phyloP scores from a whole-genome alignment of 805 yeast genomes.

The Starmerella cellae region DNA sequence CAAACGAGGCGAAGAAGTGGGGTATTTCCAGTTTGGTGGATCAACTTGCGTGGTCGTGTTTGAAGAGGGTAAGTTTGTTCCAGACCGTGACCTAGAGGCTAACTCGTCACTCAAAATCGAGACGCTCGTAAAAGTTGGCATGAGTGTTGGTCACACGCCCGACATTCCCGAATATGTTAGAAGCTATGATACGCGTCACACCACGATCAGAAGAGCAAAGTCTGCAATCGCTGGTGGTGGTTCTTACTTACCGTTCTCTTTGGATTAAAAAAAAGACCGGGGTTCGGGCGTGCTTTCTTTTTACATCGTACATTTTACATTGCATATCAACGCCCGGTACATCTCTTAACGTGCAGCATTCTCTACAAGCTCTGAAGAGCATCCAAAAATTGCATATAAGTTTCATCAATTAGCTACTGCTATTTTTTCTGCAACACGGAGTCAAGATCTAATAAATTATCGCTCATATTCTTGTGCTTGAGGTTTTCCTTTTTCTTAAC shows the following conservation, averaged over 20 bases:
- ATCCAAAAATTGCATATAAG: too few relatives aligned
- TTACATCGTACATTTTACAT: too few relatives aligned
- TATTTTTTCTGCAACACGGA: too few relatives aligned
- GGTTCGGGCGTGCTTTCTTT: too few relatives aligned
- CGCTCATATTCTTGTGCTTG: too few relatives aligned
- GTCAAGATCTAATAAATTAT: too few relatives aligned
- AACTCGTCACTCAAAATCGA: slow-evolving; percentile 58
- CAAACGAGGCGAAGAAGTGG: slow-evolving; percentile 67
- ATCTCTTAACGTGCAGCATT: too few relatives aligned
- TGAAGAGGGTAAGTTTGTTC: slow-evolving; percentile 31
- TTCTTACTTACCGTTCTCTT: slow-evolving; percentile 23
- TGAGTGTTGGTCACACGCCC: slow-evolving; percentile 66
- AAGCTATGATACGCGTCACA: slow-evolving; percentile 20
- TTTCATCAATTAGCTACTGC: too few relatives aligned
- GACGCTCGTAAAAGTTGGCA: slow-evolving; percentile 78
- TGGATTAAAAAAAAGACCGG: too few relatives aligned
- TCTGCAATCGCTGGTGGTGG: slow-evolving; percentile 23
- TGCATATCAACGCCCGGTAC: too few relatives aligned
- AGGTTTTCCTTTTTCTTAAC: too few relatives aligned
- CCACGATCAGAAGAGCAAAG: slow-evolving; percentile 20
- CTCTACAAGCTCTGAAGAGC: too few relatives aligned
- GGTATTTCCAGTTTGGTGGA: slow-evolving; percentile 94
- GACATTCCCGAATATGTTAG: slow-evolving; percentile 20
- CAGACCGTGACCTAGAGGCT: slow-evolving; percentile 59
- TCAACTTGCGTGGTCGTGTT: slow-evolving; percentile 67